Percentiles rank a stretch among this genome's conserved stretches.
These are phyloP conservation scores for Ceratobasidium sp. DNA, from an alignment of 1,284 basidiomycete genomes.

Conservation along the genomic window DNA sequence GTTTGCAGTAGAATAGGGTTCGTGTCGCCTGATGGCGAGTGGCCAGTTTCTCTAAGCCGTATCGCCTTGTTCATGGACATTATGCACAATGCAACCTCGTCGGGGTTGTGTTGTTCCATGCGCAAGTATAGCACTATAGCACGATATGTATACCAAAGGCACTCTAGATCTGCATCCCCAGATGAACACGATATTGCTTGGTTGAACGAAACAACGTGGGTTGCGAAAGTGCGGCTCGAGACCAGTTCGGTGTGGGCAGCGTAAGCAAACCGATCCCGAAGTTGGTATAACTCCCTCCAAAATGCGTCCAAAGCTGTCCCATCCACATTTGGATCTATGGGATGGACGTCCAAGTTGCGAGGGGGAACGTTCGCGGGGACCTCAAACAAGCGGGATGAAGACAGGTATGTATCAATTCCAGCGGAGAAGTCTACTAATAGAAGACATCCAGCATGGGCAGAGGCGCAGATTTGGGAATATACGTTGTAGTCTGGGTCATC, in stretches of 20 bases:
- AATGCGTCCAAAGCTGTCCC: not conserved
- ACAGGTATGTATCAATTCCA: not conserved
- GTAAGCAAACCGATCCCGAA: not conserved
- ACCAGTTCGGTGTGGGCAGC: not conserved
- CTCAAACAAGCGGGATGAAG: slow-evolving; percentile 3
- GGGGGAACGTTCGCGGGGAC: not conserved
- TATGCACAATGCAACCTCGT: slow-evolving; percentile 26
- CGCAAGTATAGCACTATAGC: slow-evolving; percentile 23
- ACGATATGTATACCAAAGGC: slow-evolving; percentile 12
- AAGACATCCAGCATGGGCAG: slow-evolving; percentile 5
- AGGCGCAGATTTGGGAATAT: slow-evolving; percentile 21
- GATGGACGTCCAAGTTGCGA: not conserved
- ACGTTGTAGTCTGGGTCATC: slow-evolving; percentile 16
- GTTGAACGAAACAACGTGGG: slow-evolving; percentile 3
- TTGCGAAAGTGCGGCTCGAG: not conserved
- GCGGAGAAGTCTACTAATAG: slow-evolving; percentile 2
- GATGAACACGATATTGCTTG: slow-evolving; percentile 13
- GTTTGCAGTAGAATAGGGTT: not conserved
- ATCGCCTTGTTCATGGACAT: not conserved
- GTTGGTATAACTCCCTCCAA: not conserved
- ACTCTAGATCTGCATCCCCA: not conserved
- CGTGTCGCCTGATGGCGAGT: not conserved
- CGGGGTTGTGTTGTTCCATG: slow-evolving; percentile 26
- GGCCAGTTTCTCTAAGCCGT: not conserved
- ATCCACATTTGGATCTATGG: not conserved